Conservation (phyloP, 495 filamentous ascomycete species). For the Talaromyces nanjingensis region DNA sequence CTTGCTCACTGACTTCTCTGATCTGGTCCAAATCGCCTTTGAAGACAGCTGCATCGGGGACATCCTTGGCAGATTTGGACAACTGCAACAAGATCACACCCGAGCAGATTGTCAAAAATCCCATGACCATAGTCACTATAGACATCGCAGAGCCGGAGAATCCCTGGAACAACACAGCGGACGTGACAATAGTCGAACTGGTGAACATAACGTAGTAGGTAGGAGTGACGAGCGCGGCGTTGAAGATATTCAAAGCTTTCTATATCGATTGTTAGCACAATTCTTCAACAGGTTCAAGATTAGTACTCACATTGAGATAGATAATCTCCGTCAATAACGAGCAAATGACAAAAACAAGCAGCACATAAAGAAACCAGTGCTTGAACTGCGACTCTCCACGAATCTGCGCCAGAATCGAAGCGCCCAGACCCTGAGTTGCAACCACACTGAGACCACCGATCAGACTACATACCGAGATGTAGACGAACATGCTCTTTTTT, state of each 20-base stretch:
- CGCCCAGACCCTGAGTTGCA: conserved; percentile 86
- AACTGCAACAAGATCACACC: conserved; percentile 95
- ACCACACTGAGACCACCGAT: conserved; percentile 94
- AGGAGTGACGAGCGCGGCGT: conserved; percentile 92
- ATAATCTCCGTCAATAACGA: conserved; percentile 92
- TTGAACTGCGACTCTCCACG: conserved; percentile 82
- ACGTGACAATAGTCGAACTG: conserved; percentile 87
- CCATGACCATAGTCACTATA: conserved; percentile 85
- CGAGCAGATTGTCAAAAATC: conserved; percentile 89
- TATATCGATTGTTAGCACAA: conserved; percentile 36
- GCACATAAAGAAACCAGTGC: conserved; percentile 91
- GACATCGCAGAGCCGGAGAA: conserved; percentile 79
- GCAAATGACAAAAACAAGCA: conserved; percentile 81
- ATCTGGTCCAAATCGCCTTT: conserved; percentile 91
- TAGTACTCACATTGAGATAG: conserved; percentile 76
- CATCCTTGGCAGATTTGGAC: conserved; percentile 97
- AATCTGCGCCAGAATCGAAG: conserved; percentile 83
- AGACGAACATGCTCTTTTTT: conserved; percentile 95
- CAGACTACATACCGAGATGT: conserved; percentile 90
- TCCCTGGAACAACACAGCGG: conserved; percentile 84
- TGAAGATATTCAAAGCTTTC: conserved; percentile 99
- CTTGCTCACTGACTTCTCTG: conserved; percentile 86
- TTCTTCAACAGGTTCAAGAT: background rate
- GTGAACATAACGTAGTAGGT: conserved; percentile 99
- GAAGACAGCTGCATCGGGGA: conserved; percentile 90